Evolutionary conservation across 2,329 filamentous ascomycete genomes (phyloP).

Genomic region (Cyanodermella asteris): DNA sequence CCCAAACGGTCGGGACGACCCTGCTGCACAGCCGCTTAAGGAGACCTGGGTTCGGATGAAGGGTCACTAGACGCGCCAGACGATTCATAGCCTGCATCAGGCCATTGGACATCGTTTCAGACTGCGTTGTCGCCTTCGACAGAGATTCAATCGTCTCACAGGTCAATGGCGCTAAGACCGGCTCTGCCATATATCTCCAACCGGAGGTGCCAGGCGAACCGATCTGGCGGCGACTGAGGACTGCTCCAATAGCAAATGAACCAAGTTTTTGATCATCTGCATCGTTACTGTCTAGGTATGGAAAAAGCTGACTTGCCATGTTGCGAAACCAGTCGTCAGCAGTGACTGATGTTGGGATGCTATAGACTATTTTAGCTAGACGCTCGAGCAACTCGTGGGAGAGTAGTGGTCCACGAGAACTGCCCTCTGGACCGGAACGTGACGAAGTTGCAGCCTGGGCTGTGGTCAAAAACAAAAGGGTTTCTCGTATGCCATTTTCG

Average conservation of each 20-base stretch:
- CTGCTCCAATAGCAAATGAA: conserved; percentile 21
- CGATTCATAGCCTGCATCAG: conserved; percentile 15
- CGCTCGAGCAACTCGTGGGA: conserved; percentile 24
- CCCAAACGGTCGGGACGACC: conserved; percentile 20
- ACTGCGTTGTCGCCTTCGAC: conserved; percentile 12
- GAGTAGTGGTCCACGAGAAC: conserved; percentile 15
- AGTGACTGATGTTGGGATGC: conserved; percentile 18
- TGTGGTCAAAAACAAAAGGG: conserved; percentile 16
- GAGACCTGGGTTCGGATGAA: conserved; percentile 21
- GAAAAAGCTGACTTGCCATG: conserved; percentile 19
- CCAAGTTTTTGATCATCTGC: conserved; percentile 19
- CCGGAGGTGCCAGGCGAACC: conserved; percentile 19
- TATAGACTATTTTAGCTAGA: conserved; percentile 19
- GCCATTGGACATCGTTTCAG: too few species aligned
- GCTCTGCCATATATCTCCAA: conserved; percentile 19
- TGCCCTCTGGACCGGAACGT: conserved; percentile 11
- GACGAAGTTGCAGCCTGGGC: background rate
- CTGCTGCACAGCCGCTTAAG: conserved; percentile 20
- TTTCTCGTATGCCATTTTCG: conserved; percentile 19
- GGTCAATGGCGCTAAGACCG: conserved; percentile 17
- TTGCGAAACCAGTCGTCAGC: conserved; percentile 15
- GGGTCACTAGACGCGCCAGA: conserved; percentile 15
- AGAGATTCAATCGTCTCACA: conserved; percentile 9
- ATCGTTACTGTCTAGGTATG: conserved; percentile 19
- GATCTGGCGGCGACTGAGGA: conserved; percentile 18